These are phyloP conservation scores for Stereum hirsutum DNA, from an alignment of 1,284 basidiomycete genomes.

Conservation along the genomic window DNA sequence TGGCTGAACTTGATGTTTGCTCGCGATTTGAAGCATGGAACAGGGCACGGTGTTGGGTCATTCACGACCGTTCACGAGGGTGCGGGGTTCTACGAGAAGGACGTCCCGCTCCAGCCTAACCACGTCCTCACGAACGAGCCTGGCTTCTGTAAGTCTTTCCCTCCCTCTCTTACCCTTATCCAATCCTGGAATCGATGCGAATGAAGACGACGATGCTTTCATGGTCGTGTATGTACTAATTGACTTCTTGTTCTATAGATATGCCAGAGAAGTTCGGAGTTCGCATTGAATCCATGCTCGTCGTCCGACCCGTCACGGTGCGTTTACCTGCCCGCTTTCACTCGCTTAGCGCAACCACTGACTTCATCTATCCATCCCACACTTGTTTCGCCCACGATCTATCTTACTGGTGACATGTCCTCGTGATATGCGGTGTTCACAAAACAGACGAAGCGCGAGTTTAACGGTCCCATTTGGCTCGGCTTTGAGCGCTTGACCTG, in stretches of 20 bases:
- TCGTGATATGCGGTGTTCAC: too few relatives aligned
- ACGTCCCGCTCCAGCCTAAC: conserved; percentile 64
- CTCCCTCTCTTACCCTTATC: conserved; percentile 4
- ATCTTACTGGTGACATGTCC: background rate
- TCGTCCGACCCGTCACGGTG: conserved; percentile 63
- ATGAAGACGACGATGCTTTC: too few relatives aligned
- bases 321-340: conserved; percentile 15
- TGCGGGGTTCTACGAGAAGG: conserved; percentile 61
- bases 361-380: too few relatives aligned
- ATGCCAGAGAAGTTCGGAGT: conserved; percentile 82
- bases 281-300: conserved; percentile 79
- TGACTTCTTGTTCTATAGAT: too few relatives aligned
- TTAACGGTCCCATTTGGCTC: conserved; percentile 71
- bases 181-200: background rate
- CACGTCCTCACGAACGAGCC: conserved; percentile 87
- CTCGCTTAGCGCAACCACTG: too few relatives aligned
- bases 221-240: too few relatives aligned
- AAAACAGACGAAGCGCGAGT: conserved; percentile 56
- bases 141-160: conserved; percentile 59
- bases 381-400: too few relatives aligned
- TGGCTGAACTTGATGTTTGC: conserved; percentile 14
- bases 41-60: conserved; percentile 77
- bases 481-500: conserved; percentile 85
- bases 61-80: conserved; percentile 78
- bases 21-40: conserved; percentile 53